Evolutionary conservation across 1,139 yeast species (phyloP).

Genomic region (Blastobotrys malaysiensis): DNA sequence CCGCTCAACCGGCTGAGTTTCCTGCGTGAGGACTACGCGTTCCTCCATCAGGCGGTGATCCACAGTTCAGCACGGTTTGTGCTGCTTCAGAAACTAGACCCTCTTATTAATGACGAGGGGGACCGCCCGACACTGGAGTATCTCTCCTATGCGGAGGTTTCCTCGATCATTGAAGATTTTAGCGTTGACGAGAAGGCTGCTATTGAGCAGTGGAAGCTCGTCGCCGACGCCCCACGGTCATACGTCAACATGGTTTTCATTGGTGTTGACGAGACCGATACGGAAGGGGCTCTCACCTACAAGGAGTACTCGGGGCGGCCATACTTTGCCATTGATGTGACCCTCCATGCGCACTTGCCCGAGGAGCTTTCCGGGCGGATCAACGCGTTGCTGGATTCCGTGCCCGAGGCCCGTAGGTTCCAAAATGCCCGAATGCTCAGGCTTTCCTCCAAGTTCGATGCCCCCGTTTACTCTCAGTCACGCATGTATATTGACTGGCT

Average conservation of each 20-base stretch:
- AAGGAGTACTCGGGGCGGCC: constrained; percentile 63
- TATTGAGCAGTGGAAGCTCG: constrained; percentile 30
- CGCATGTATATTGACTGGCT: constrained; percentile 87
- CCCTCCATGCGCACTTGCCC: constrained; percentile 21
- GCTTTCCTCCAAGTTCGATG: constrained; percentile 13
- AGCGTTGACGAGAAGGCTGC: constrained; percentile 24
- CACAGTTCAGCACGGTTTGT: constrained; percentile 54
- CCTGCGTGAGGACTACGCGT: constrained; percentile 59
- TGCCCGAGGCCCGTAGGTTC: background rate
- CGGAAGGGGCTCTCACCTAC: constrained; percentile 26
- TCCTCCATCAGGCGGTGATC: constrained; percentile 48
- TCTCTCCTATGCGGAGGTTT: constrained; percentile 23
- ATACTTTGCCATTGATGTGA: constrained; percentile 68
- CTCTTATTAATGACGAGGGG: constrained; percentile 21
- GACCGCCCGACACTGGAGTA: constrained; percentile 14
- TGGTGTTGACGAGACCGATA: constrained; percentile 54
- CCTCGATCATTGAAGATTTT: constrained; percentile 28
- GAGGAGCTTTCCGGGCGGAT: constrained; percentile 17
- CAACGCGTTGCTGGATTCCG: constrained; percentile 15
- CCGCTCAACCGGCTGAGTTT: constrained; percentile 72
- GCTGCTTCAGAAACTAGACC: constrained; percentile 40
- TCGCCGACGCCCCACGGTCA: constrained; percentile 35
- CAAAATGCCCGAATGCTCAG: background rate
- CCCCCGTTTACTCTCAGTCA: constrained; percentile 69
- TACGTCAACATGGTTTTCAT: constrained; percentile 43